These are phyloP conservation scores for Aquilaria yunnanensis DNA, from an alignment of 345 rosid genomes.

Conservation along the genomic window DNA sequence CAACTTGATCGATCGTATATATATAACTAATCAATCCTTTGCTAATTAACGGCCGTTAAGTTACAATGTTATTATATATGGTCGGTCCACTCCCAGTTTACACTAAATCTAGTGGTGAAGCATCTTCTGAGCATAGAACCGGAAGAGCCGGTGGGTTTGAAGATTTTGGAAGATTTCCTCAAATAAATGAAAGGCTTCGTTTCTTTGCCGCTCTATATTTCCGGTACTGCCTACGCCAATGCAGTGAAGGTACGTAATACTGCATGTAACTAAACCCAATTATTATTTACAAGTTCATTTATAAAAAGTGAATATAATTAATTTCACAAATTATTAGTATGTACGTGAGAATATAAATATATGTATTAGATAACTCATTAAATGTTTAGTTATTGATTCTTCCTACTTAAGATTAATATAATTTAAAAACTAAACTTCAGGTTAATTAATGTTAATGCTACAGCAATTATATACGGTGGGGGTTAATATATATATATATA, in stretches of 20 bases:
- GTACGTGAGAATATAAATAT: not conserved
- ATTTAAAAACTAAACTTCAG: no score
- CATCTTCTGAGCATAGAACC: constrained; percentile 61
- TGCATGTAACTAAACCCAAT: no score
- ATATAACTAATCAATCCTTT: no score
- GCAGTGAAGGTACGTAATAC: constrained; percentile 96
- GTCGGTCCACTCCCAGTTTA: constrained; percentile 33
- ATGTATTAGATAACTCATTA: no score
- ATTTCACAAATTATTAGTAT: not conserved
- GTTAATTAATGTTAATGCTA: no score
- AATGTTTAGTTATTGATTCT: no score
- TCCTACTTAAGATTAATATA: no score
- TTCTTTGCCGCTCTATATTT: constrained; percentile 62
- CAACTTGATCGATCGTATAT: no score
- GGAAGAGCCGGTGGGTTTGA: constrained; percentile 44
- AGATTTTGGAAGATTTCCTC: constrained; percentile 51
- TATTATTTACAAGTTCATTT: no score
- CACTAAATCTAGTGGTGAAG: constrained; percentile 63
- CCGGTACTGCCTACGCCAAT: constrained; percentile 63
- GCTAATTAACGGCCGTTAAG: no score
- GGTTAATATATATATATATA: not conserved
- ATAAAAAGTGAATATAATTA: no score
- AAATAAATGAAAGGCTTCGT: constrained; percentile 84
- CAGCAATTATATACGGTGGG: constrained; percentile 21
- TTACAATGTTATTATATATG: not conserved